Base-by-base conservation (phyloP, 75 land plant genomes). In the Chamaecyparis obtusa region DNA sequence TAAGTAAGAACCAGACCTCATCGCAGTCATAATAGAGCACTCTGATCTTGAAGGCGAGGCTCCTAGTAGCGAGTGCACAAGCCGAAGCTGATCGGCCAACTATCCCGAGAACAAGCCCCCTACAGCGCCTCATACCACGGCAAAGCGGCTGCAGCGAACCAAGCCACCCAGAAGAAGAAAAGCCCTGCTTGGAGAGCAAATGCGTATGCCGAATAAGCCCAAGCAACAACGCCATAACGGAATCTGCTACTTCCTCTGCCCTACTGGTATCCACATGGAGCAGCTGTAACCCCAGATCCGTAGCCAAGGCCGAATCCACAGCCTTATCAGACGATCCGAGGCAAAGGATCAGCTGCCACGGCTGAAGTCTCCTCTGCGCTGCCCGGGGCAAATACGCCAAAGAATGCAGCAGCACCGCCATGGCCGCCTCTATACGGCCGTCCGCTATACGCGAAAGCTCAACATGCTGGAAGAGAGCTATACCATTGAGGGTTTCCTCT, bases 311-410 rank as follows among this genome's bases (percentile, higher is more conserved):
- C 44, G 99, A 95, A 81, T 98, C 99, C 44, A 95, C 96, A 69
- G 94, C 88, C 72, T 94, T 94, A 90, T 98, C 99, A 51, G 93
- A 14, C 37, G 99, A 97, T 69, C 99, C 97, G 87, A 98, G 93
- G 86, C 99, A 95, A 83, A 98, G 93, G 57, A 98, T 87, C 44
- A 98, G 92, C 92, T 97, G 99, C 92, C 93, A 94, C n/a, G 99
- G 95, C 57, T 91, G 97, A 83, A 98, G 93, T n/a, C 99, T 93
- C 56, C 99, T 93, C 91, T 98, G 99, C 24, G 99, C 99, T 0
- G 99, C 99, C 54, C 99, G 97, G 3, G 99, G 99, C 57, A 98
- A 95, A 91, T 91, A 97, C 5, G 97, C 93, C 81, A 98, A 96
- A 36, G 99, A 97, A 87, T 95, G 99, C 57, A 98, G 76, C 43